Evolutionary conservation across 1,139 yeast species (phyloP), one percentile per base, ranked within the genome.

Genomic region (Suhomyces bolitotheri): DNA sequence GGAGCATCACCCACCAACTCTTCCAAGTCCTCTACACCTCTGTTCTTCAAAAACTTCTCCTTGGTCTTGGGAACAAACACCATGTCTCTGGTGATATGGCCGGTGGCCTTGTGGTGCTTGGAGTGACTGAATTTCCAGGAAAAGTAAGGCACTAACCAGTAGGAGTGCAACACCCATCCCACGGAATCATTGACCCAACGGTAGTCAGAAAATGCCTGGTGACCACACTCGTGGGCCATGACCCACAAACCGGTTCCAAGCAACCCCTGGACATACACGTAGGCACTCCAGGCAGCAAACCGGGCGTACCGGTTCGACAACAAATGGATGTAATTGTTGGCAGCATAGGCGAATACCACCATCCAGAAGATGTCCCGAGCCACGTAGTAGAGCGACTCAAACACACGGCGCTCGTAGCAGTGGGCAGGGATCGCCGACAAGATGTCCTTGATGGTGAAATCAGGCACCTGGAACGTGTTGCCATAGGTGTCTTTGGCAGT

Each of bases 141-240:
- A 57, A 85, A 86, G 66, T 82, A 86, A 29, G 95, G 95, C 39
- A 86, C 95, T 45, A 85, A 62, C 53, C 82, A 69, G 54, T 77
- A 79, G 23, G 94, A 83, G 65, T 86, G 95, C 43, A 86, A 66
- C 23, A 82, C 65, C 95, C 95, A 86, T 36, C 95, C 95, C 33
- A 82, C 80, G 31, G 76, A 60, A 58, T 86, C 92, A 59, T 86
- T 85, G 45, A 85, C 74, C 56, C 67, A 59, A 45, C 74, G 75
- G 54, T 79, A 80, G 52, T 84, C 88, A 16, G 86, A 77, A 55
- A 86, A 86, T 20, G 95, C 95, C 40, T 80, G 83, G 62, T 86
- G 95, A 36, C 95, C 95, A 67, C 95, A 86, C 64, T 86, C 95
- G 62, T 86, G 95, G 41, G 95, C 95, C 59, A 86, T 62, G 44